Conservation (phyloP, 1,284 basidiomycete genomes). For the Ganoderma sp. region DNA sequence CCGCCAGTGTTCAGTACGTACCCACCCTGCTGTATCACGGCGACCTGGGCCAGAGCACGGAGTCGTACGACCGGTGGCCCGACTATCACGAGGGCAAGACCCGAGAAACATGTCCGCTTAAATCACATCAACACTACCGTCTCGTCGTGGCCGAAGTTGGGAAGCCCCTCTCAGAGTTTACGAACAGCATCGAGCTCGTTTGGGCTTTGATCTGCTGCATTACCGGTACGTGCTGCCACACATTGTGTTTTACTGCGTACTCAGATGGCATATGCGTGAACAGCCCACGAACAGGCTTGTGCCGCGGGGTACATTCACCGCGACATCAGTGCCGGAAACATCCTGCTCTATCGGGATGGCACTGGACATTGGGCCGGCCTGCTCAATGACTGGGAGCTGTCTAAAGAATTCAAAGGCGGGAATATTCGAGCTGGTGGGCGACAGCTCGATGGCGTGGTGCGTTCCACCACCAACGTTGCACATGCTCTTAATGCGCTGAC, state of each 20-base stretch:
- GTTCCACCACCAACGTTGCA: too few relatives aligned
- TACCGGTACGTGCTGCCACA: background rate
- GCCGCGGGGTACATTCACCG: slow-evolving; percentile 15
- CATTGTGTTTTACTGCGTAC: background rate
- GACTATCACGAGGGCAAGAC: background rate
- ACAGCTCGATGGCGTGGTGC: slow-evolving; percentile 19
- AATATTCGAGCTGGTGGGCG: background rate
- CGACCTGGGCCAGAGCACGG: slow-evolving; percentile 20
- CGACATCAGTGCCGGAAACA: slow-evolving; percentile 22
- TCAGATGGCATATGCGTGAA: too few relatives aligned
- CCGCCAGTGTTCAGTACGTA: slow-evolving; percentile 26
- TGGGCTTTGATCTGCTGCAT: slow-evolving; percentile 2
- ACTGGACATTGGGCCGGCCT: background rate
- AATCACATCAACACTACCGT: slow-evolving; percentile 24
- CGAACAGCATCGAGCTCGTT: slow-evolving; percentile 1
- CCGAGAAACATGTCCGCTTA: slow-evolving; percentile 10
- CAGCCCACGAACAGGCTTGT: slow-evolving; percentile 16
- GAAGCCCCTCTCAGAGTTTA: slow-evolving; percentile 15
- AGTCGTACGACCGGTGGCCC: background rate
- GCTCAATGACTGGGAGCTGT: slow-evolving; percentile 21
- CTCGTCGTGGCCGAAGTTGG: slow-evolving; percentile 25
- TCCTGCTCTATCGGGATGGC: slow-evolving; percentile 13
- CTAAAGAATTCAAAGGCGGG: background rate
- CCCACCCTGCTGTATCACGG: slow-evolving; percentile 23
- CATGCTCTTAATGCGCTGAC: background rate